Evolutionary conservation across 1,284 basidiomycete genomes (phyloP), one percentile per base, ranked within the genome.

Genomic region (Cryptococcus sp.): DNA sequence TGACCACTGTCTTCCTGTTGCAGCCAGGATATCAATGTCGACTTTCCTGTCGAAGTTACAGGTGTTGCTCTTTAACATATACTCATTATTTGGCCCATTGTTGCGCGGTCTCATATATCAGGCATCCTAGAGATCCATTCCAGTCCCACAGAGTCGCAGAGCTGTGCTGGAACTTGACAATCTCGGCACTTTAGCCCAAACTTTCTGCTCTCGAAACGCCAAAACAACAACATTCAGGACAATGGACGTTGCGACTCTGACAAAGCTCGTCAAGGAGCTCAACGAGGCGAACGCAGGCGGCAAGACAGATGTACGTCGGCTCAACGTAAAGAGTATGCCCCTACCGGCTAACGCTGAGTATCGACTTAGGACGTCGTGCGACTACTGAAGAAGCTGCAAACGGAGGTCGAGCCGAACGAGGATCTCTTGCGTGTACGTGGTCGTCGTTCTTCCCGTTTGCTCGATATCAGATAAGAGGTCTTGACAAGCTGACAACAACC

Each of bases 351-450:
- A 19, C 39, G 8, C 1, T 25, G 19, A 35, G 27, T n/a, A 25
- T n/a, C 15, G 20, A 8, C 5, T 35, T 39, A 96, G 89, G 91
- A 93, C 53, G 85, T 87, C 30, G 73, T 88, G 16, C 79, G 81
- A 38, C 83, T 94, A 50, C 79, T 98, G 59, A 83, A 82, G 64
- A 82, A 84, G 60, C 81, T 98, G 60, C 93, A 92, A 81, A 83
- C 84, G 58, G 85, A 90, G 47, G 87, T 88, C 55, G 83, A 85
- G 70, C 89, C 94, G 47, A 93, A 88, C 62, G 94, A 97, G 82
- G 83, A 88, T 40, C 79, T 95, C 16, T 83, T 98, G 53, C 85
- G 93, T 81, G 93, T 94, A 75, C 72, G 90, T 84, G 52, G 63
- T 41, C 15, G 58, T 58, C 59, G 46, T 35, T 50, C 23, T 57